Percentiles rank a stretch among this genome's conserved stretches.
Evolutionary conservation across 768 basidiomycete species (phyloP).

Genomic region (Lactarius pseudohatsudake): DNA sequence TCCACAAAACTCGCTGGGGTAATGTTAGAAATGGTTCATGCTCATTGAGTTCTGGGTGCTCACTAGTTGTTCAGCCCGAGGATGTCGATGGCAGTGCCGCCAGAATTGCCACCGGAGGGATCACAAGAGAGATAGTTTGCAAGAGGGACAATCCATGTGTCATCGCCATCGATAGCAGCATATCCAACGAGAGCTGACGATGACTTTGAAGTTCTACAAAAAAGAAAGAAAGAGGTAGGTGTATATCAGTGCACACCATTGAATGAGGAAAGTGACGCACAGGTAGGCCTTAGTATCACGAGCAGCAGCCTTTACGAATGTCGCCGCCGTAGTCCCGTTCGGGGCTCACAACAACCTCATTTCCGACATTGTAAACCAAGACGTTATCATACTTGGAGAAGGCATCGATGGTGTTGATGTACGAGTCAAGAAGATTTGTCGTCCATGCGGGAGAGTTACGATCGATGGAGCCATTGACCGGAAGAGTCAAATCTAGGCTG

Average conservation of each 20-base stretch:
- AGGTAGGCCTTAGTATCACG: constrained; percentile 86
- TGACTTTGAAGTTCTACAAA: constrained; percentile 47
- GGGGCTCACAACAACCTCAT: constrained; percentile 64
- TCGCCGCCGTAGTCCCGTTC: constrained; percentile 60
- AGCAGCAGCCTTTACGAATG: constrained; percentile 89
- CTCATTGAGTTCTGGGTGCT: constrained; percentile 34
- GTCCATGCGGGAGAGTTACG: constrained; percentile 73
- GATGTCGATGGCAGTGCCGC: constrained; percentile 69
- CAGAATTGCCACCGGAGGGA: constrained; percentile 50
- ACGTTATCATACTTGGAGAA: constrained; percentile 90
- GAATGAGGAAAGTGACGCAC: constrained; percentile 42
- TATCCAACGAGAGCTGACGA: constrained; percentile 77
- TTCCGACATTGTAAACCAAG: constrained; percentile 86
- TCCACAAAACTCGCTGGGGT: constrained; percentile 78
- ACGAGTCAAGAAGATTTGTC: constrained; percentile 75
- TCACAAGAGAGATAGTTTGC: constrained; percentile 85
- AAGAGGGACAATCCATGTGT: constrained; percentile 60
- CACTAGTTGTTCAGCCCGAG: constrained; percentile 89
- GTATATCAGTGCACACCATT: neutral
- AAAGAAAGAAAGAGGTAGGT: constrained; percentile 15
- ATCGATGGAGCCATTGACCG: constrained; percentile 83
- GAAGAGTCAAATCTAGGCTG: constrained; percentile 85
- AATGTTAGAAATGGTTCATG: constrained; percentile 22
- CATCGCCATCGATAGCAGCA: constrained; percentile 74
- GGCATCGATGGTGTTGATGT: constrained; percentile 71